Conservation (phyloP, 441 rosid genomes). For the Syzygium malaccense region DNA sequence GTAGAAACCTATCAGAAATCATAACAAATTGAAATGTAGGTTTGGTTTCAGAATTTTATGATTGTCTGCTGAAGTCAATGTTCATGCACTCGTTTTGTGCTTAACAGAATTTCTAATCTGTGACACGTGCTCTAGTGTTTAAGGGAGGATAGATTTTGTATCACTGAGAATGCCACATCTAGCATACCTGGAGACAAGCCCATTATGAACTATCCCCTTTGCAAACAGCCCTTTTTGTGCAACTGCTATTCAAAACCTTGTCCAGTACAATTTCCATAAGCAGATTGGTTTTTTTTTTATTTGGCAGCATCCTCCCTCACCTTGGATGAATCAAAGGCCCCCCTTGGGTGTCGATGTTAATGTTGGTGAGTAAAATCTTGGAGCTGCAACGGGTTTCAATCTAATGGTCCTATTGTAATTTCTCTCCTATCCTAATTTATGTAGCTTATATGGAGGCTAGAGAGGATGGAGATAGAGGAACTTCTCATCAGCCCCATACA, state of each 20-base stretch:
- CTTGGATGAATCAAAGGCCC: slow-evolving; percentile 82
- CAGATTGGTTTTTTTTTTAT: neutral
- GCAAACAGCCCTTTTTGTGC: neutral
- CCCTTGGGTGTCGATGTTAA: slow-evolving; percentile 79
- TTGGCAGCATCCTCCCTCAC: slow-evolving; percentile 79
- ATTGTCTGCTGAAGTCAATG: neutral
- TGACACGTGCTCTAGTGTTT: neutral
- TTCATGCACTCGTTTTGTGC: neutral
- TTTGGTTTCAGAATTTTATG: neutral
- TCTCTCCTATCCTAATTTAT: slow-evolving; percentile 3
- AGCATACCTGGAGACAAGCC: neutral
- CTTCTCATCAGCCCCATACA: slow-evolving; percentile 62
- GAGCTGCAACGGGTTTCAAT: neutral
- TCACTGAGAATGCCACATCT: neutral
- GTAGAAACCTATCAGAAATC: neutral
- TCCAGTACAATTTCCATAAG: neutral
- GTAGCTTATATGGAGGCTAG: slow-evolving; percentile 94
- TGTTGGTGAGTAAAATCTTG: slow-evolving; percentile 60
- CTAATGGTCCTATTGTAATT: slow-evolving; percentile 7
- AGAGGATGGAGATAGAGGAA: slow-evolving; percentile 78
- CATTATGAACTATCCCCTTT: neutral
- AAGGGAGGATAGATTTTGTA: neutral
- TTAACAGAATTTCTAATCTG: neutral
- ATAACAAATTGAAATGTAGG: neutral
- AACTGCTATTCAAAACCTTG: neutral